Evolutionary conservation across 495 filamentous ascomycete genomes (phyloP), one percentile per base, ranked within the genome.

Genomic region (Usnea hakonensis): DNA sequence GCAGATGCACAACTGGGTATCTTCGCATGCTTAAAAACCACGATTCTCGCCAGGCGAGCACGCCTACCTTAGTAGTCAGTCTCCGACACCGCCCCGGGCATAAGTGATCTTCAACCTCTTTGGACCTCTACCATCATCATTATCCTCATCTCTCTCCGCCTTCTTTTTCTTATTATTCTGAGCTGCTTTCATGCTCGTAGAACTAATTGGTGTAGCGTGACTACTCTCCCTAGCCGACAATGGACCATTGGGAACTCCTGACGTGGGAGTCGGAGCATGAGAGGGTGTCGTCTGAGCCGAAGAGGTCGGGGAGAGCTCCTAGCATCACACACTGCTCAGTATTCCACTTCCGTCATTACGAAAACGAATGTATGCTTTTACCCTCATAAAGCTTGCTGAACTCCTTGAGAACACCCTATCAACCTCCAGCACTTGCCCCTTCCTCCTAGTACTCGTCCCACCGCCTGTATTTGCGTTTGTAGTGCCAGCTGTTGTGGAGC

Each of bases 61-160:
- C 36, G 9, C 5, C 36, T 33, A 35, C 16, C 17, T 5, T 37
- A 50, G 26, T 32, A n/a, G 41, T 65, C 55, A 67, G 30, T 67
- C 67, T 23, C 62, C 65, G 7, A 56, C 59, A 10, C 59, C 59
- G 32, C 62, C 65, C 33, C 67, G 58, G 4, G 64, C 77, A 70
- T 80, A 82, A 52, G 73, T 81, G 44, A 82, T 77, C 70, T 82
- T 82, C 70, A 82, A 69, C 55, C 79, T 70, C 68, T 82, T 81
- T 38, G 73, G 68, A 41, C 73, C 71, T 57, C 76, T 78, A 16
- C 70, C 75, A 40, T 77, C 76, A 28, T 63, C 73, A 57, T 73
- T 58, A 14, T 77, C 75, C 9, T 79, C 77, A 3, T 74, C 74
- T 21, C 67, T 66, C 60, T 76, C 79, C 67, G 78, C 81, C 61